phyloP scores from a whole-genome alignment of 2,329 filamentous ascomycete species.

The Hysterium pulicare region DNA sequence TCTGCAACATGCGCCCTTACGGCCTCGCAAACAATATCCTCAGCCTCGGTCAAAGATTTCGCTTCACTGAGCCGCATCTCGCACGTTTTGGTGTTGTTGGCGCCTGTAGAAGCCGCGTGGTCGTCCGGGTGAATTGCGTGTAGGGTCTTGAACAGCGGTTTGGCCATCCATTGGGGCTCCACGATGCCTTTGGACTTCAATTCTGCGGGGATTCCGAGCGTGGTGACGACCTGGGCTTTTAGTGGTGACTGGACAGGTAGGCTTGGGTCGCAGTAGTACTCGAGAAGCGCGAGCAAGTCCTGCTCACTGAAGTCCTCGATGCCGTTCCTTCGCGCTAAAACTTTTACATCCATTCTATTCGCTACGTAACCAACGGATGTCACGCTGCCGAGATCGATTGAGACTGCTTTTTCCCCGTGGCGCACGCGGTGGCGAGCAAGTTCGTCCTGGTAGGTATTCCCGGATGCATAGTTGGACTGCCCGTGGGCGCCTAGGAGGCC shows the following conservation, averaged over 20 bases:
- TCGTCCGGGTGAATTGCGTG: slow-evolving; percentile 7
- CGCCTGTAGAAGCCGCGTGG: background rate
- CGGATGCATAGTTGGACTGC: slow-evolving; percentile 6
- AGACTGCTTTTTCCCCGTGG: slow-evolving; percentile 14
- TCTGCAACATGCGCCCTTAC: slow-evolving; percentile 12
- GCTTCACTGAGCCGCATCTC: slow-evolving; percentile 11
- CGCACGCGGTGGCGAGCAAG: slow-evolving; percentile 7
- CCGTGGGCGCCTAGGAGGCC: slow-evolving; percentile 5
- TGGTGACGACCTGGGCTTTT: slow-evolving; percentile 17
- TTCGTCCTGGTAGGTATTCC: slow-evolving; percentile 7
- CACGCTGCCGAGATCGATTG: slow-evolving; percentile 9
- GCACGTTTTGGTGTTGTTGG: slow-evolving; percentile 5
- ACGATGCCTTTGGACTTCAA: slow-evolving; percentile 11
- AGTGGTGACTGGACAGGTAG: slow-evolving; percentile 1
- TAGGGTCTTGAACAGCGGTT: slow-evolving; percentile 11
- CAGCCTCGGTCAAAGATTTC: slow-evolving; percentile 5
- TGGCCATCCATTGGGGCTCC: slow-evolving; percentile 15
- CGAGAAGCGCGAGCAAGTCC: slow-evolving; percentile 19
- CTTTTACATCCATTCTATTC: slow-evolving; percentile 5
- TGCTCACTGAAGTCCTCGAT: slow-evolving; percentile 13
- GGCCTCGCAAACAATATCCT: slow-evolving; percentile 13
- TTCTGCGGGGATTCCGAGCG: slow-evolving; percentile 14
- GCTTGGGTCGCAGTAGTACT: slow-evolving; percentile 13
- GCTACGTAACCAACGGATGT: slow-evolving; percentile 1
- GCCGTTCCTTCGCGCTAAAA: slow-evolving; percentile 8